Base-by-base conservation (phyloP, 345 rosid species). In the Citropsis articulata region DNA sequence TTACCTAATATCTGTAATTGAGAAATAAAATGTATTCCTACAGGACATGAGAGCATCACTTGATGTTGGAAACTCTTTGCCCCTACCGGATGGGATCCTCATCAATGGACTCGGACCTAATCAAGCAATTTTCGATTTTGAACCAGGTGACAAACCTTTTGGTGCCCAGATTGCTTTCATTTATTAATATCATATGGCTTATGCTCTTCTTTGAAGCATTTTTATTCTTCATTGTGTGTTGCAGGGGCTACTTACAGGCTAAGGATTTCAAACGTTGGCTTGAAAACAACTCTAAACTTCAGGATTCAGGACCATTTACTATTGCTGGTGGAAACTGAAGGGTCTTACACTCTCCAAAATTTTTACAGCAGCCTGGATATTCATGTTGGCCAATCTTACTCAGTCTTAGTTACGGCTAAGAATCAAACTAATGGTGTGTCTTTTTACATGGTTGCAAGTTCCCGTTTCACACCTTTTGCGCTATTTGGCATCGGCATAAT, bases 361-460 rank as follows among this genome's bases (percentile, higher is more conserved):
- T 9, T 24, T 28, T 78, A 82, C 24, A 66, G 69, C 31, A 81
- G 80, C 70, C 66, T 88, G 67, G 89, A 88, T 36, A 68, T 84
- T 33, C 89, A 86, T 73, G 83, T 86, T 27, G 88, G 89, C 13
- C 86, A 84, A 71, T 88, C 87, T 61, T 81, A 75, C 67, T 48
- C 83, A 2, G 86, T 85, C 21, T 42, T 85, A 6, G 86, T 88
- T 72, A 70, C 85, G 0, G 84, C 84, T 16, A 80, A 80, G 80
- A 83, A 66, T 69, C 76, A 68, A 65, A 81, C 64, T 40, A 64
- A 36, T 74, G 81, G 71, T 38, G 55, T 53, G 55, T 75, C 84
- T 40, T 88, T 69, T 77, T 81, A 75, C 86, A 83, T 86, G 89
- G 81, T 86, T 16, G 87, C 86, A 1, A 86, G 88, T 64, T 83